These are phyloP conservation scores for Glaciozyma antarctica DNA, from an alignment of 768 basidiomycete genomes.

Conservation along the genomic window DNA sequence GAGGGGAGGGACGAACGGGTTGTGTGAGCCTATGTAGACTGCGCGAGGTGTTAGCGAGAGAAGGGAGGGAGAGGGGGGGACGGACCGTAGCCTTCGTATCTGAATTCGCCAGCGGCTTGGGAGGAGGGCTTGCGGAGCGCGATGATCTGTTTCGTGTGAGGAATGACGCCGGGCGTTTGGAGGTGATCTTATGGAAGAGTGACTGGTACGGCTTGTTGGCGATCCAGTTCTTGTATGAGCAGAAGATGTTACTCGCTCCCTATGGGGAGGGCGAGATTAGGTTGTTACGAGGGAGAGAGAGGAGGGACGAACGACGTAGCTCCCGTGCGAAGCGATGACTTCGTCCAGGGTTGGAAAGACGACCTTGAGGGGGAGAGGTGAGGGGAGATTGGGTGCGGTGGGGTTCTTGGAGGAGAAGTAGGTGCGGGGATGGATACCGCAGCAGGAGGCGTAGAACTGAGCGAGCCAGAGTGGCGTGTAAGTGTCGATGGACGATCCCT, in stretches of 20 bases:
- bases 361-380: constrained; percentile 23
- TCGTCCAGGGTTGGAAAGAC: constrained; percentile 22
- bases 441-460: constrained; percentile 19
- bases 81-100: constrained; percentile 12
- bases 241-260: constrained; percentile 28
- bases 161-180: constrained; percentile 17
- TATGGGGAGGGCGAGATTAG: background rate
- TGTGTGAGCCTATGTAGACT: constrained; percentile 26
- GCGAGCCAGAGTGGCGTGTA: constrained; percentile 16
- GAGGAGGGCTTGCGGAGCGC: constrained; percentile 8
- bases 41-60: too few species aligned
- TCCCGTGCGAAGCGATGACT: constrained; percentile 3
- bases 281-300: background rate
- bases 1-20: constrained; percentile 11
- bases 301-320: background rate
- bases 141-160: constrained; percentile 28
- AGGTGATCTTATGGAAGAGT: constrained; percentile 12
- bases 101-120: background rate
- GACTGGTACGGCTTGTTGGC: constrained; percentile 1
- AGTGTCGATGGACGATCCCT: constrained; percentile 21
- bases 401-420: constrained; percentile 9
- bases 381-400: background rate
- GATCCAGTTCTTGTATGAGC: constrained; percentile 2
- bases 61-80: too few species aligned
- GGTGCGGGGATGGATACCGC: constrained; percentile 2